Percentiles rank a stretch among this genome's conserved stretches.
These are phyloP conservation scores for Blastomyces silverae DNA, from an alignment of 2,329 filamentous ascomycete genomes.

Conservation along the genomic window DNA sequence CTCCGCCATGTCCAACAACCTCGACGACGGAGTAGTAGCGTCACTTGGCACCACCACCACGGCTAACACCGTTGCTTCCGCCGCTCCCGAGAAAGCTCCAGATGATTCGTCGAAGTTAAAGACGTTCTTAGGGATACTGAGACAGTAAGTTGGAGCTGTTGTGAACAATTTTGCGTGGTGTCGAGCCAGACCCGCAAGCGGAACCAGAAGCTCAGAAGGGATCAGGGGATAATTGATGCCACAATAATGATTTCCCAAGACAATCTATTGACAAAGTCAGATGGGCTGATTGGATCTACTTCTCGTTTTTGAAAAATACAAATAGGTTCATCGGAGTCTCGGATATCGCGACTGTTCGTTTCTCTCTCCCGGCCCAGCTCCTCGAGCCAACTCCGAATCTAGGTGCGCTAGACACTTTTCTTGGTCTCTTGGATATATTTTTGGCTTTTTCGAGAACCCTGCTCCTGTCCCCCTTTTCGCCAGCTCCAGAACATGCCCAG, in stretches of 20 bases:
- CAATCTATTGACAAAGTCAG: not conserved
- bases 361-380: slow-evolving; percentile 90
- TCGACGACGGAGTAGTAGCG: not conserved
- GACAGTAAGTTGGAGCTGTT: slow-evolving; percentile 57
- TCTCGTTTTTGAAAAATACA: slow-evolving; percentile 14
- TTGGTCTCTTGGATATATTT: not conserved
- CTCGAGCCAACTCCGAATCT: slow-evolving; percentile 94
- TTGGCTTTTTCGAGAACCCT: slow-evolving; percentile 1
- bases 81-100: slow-evolving; percentile 48
- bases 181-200: no score
- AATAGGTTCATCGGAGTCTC: slow-evolving; percentile 87
- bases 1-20: slow-evolving; percentile 17
- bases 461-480: not conserved
- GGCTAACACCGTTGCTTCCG: not conserved
- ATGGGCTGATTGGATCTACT: slow-evolving; percentile 15
- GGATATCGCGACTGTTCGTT: slow-evolving; percentile 91
- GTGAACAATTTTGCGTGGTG: no score
- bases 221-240: not conserved
- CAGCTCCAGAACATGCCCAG: slow-evolving; percentile 6
- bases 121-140: slow-evolving; percentile 79
- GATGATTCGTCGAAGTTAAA: slow-evolving; percentile 84
- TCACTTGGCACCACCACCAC: slow-evolving; percentile 7
- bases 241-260: not conserved
- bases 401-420: slow-evolving; percentile 39
- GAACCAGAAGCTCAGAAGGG: not conserved